Conservation (phyloP, 257 asterid species). For the Sherardia arvensis region DNA sequence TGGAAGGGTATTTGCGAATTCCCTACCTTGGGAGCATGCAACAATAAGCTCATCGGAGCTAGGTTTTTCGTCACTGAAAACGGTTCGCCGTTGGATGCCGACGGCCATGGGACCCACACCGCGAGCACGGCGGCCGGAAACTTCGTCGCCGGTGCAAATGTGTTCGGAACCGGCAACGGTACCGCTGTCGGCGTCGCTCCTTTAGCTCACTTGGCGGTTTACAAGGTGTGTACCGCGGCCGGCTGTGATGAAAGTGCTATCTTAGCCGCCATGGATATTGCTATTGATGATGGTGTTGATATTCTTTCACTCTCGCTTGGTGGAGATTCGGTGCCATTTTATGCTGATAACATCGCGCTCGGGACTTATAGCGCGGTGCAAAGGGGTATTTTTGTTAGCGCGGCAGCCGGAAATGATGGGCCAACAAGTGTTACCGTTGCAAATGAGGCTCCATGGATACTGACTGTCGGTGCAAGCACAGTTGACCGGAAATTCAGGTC, state of each 20-base stretch:
- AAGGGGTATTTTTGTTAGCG: constrained; percentile 2
- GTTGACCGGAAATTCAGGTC: not conserved
- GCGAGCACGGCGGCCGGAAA: constrained; percentile 8
- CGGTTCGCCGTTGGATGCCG: not conserved
- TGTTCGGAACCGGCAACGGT: not conserved
- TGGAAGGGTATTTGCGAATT: constrained; percentile 8
- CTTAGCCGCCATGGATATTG: constrained; percentile 3
- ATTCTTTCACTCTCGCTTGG: not conserved
- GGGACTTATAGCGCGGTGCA: not conserved
- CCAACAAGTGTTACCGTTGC: not conserved
- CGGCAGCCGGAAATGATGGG: not conserved
- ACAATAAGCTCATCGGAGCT: constrained; percentile 6
- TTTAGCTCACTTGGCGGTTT: not conserved
- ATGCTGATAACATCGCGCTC: not conserved
- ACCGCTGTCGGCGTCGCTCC: constrained; percentile 6
- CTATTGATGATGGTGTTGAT: constrained; percentile 6
- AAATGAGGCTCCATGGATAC: constrained; percentile 6
- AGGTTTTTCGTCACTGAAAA: not conserved
- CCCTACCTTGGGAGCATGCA: not conserved
- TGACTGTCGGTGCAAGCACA: constrained; percentile 5
- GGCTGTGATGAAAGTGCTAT: constrained; percentile 1
- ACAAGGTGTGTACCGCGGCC: not conserved
- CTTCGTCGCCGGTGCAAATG: not conserved
- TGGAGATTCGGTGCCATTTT: not conserved
- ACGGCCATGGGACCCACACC: not conserved